Base-by-base conservation (phyloP, 1,139 yeast genomes). In the Yamadazyma friedrichii region DNA sequence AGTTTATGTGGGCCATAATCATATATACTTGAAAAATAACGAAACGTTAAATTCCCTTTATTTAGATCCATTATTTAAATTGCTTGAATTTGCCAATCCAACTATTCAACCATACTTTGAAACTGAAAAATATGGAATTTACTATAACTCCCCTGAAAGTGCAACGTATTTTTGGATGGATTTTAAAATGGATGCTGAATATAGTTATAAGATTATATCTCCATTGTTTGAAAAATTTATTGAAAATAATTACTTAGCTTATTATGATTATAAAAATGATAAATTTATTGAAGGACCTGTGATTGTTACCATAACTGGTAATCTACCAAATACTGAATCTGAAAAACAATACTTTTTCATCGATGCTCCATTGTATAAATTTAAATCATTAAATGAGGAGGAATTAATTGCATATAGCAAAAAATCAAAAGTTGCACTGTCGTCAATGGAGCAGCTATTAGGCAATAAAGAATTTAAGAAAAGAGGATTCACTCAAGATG, bases 1-100 rank as follows among this genome's bases (percentile, higher is more conserved):
- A 13, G 61, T 84, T n/a, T 82, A 73, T 40, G 88, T 84, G 35
- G 91, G 91, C 2, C 93, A 85, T 55, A 80, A 76, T 47, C 65
- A 65, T 44, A 66, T 65, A 4, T 74, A 70, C 41, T 61, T 84
- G 42, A 61, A 66, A 38, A 55, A 67, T 6, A 51, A 63, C 20
- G 63, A 67, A 36, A 81, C 84, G 0, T 57, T 85, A 33, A 64
- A 67, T 33, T 53, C 61, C 22, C 55, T 84, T 46, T 85, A 85
- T 51, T 62, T 84, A 44, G 68, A 74, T 39, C 84, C 83, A 3
- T 50, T 85, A 11, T 64, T 55, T 44, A 56, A 64, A 6, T 62
- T 83, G 46, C 58, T 85, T 35, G 67, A 71, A 30, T 66, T 67
- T 39, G 70, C 78, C 29, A 78, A 74, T 50, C 70, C 68, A 2